Evolutionary conservation across 306 rosid genomes (phyloP).

Genomic region (Gleditsia sinensis): DNA sequence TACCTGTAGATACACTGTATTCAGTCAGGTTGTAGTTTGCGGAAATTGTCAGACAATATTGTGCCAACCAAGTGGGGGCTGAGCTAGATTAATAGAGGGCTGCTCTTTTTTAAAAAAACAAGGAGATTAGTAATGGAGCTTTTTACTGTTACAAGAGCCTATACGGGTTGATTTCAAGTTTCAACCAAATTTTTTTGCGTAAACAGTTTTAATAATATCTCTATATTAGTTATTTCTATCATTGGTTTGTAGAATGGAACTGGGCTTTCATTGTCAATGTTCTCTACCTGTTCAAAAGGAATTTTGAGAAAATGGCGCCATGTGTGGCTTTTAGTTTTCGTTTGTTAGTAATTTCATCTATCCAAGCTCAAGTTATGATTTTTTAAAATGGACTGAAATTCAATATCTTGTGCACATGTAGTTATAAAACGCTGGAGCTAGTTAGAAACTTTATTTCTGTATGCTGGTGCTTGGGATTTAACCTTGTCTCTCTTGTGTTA

Average conservation of each 20-base stretch:
- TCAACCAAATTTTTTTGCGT: constrained; percentile 15
- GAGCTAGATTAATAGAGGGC: constrained; percentile 54
- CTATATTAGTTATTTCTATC: background rate
- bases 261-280: background rate
- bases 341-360: too few species aligned
- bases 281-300: background rate
- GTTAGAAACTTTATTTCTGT: too few species aligned
- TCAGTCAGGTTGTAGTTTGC: constrained; percentile 45
- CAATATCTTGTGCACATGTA: too few species aligned
- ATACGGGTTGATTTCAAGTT: background rate
- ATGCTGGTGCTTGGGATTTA: too few species aligned
- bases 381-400: too few species aligned
- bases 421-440: too few species aligned
- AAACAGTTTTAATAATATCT: background rate
- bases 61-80: constrained; percentile 62
- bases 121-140: constrained; percentile 40
- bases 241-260: background rate
- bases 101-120: constrained; percentile 56
- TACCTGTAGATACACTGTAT: constrained; percentile 48
- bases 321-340: background rate
- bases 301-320: background rate
- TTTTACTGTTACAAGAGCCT: background rate
- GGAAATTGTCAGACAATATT: constrained; percentile 56
- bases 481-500: too few species aligned
- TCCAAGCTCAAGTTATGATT: too few species aligned